Percentiles rank a stretch among this genome's conserved stretches.
These are phyloP conservation scores for Kazachstania sp. DNA, from an alignment of 1,139 yeast genomes.

Conservation along the genomic window DNA sequence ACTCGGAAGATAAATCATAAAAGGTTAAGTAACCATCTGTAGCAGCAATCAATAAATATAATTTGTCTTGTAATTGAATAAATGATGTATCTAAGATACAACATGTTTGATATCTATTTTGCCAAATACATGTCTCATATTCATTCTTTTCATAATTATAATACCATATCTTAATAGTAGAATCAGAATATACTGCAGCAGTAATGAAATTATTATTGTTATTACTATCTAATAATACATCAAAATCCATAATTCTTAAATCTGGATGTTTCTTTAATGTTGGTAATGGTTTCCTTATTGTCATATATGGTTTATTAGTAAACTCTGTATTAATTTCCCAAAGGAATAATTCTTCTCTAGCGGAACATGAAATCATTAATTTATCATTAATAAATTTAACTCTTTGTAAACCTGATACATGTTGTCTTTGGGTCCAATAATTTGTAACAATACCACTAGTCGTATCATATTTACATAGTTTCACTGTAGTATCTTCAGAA, in stretches of 20 bases:
- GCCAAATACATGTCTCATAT: constrained; percentile 38
- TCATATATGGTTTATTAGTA: constrained; percentile 37
- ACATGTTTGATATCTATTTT: constrained; percentile 57
- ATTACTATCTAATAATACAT: constrained; percentile 33
- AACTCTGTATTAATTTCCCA: constrained; percentile 51
- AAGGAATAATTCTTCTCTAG: constrained; percentile 77
- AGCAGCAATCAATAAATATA: constrained; percentile 49
- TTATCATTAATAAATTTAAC: constrained; percentile 51
- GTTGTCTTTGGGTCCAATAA: constrained; percentile 63
- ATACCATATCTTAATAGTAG: constrained; percentile 59
- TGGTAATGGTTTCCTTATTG: constrained; percentile 39
- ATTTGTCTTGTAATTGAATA: constrained; percentile 28
- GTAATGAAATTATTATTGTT: constrained; percentile 36
- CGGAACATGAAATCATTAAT: constrained; percentile 64
- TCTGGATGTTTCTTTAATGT: constrained; percentile 57
- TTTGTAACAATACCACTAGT: constrained; percentile 37
- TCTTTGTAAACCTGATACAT: constrained; percentile 80
- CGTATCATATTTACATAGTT: constrained; percentile 40
- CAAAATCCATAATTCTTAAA: constrained; percentile 81
- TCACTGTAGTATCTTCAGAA: constrained; percentile 79
- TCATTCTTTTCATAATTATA: constrained; percentile 34
- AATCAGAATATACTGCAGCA: constrained; percentile 76
- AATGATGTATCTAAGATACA: constrained; percentile 62
- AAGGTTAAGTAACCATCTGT: constrained; percentile 74
- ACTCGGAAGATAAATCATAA: constrained; percentile 42